Conservation (phyloP, 2,329 filamentous ascomycete genomes). For the Stromatinia cepivora region DNA sequence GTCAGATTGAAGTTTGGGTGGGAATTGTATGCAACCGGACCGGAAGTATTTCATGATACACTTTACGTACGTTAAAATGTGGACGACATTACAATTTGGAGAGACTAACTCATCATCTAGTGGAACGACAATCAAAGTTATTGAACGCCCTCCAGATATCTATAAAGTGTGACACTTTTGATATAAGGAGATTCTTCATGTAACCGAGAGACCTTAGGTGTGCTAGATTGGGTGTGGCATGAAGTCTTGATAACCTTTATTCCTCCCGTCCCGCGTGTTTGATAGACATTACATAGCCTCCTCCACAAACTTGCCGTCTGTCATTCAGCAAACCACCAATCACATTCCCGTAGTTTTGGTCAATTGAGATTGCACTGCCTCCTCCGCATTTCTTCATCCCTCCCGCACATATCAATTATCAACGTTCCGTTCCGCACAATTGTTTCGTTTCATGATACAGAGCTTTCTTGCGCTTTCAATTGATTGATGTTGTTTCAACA, state of each 20-base stretch:
- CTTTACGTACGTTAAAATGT: slow-evolving; percentile 41
- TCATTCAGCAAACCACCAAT: background rate
- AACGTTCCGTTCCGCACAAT: background rate
- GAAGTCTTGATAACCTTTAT: slow-evolving; percentile 15
- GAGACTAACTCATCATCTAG: background rate
- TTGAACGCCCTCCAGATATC: background rate
- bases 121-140: slow-evolving; percentile 18
- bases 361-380: background rate
- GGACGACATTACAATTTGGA: background rate
- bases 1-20: slow-evolving; percentile 57
- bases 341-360: background rate
- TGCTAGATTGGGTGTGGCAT: background rate
- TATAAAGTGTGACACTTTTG: too few species aligned
- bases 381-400: background rate
- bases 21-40: slow-evolving; percentile 55
- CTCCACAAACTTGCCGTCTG: slow-evolving; percentile 1
- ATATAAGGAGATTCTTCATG: too few species aligned
- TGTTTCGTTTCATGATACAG: background rate
- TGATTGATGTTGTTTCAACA: background rate
- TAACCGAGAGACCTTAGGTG: too few species aligned
- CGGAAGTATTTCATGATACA: slow-evolving; percentile 53
- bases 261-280: background rate
- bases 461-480: background rate
- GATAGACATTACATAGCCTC: slow-evolving; percentile 13
- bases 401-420: background rate